Evolutionary conservation across 352 stramenopile species (phyloP).

Genomic region (Paralagenidium karlingii): DNA sequence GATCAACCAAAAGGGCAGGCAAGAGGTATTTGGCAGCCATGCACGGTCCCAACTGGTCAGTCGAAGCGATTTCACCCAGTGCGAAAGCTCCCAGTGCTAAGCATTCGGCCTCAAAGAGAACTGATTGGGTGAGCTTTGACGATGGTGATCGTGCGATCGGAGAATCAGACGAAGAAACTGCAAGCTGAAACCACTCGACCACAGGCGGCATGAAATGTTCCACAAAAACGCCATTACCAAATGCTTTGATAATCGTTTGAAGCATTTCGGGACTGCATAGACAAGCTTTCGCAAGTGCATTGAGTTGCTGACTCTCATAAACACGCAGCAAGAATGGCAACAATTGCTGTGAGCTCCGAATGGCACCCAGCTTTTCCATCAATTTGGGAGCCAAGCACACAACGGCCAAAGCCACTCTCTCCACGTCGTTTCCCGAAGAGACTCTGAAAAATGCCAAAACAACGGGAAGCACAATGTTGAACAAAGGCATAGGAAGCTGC

Average conservation of each 20-base stretch:
- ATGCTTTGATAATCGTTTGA: slow-evolving; percentile 21
- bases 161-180: slow-evolving; percentile 2
- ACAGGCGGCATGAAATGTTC: slow-evolving; percentile 45
- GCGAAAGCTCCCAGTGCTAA: slow-evolving; percentile 25
- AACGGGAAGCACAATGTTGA: slow-evolving; percentile 33
- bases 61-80: slow-evolving; percentile 35
- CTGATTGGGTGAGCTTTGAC: slow-evolving; percentile 4
- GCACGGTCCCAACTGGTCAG: slow-evolving; percentile 31
- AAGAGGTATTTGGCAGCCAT: slow-evolving; percentile 52
- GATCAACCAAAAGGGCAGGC: slow-evolving; percentile 27
- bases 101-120: slow-evolving; percentile 31
- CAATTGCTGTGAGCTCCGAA: slow-evolving; percentile 14
- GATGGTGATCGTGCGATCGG: slow-evolving; percentile 6
- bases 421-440: slow-evolving; percentile 19
- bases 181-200: slow-evolving; percentile 44
- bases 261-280: slow-evolving; percentile 37
- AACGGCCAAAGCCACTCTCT: slow-evolving; percentile 34
- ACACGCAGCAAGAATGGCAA: slow-evolving; percentile 30
- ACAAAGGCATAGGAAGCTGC: slow-evolving; percentile 23
- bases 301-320: slow-evolving; percentile 41
- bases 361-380: slow-evolving; percentile 20
- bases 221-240: slow-evolving; percentile 30
- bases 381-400: slow-evolving; percentile 46
- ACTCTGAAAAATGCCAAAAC: slow-evolving; percentile 40
- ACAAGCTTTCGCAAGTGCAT: slow-evolving; percentile 20